These are phyloP conservation scores for Wickerhamiella domercqiae DNA, from an alignment of 805 yeast species.

Conservation along the genomic window DNA sequence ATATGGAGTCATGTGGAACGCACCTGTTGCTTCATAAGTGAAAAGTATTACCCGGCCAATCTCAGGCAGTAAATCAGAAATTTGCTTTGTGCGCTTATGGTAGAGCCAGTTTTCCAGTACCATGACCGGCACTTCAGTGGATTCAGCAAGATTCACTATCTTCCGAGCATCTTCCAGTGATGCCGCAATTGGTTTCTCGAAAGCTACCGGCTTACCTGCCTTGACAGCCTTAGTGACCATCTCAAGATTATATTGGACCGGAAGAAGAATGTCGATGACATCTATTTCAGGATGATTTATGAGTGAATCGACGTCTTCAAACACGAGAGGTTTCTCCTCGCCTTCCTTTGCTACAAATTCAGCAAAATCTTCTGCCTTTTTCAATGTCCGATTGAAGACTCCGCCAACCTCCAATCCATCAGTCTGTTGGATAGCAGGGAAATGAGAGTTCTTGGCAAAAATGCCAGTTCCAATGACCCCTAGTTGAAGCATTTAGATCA, in stretches of 20 bases:
- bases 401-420: conserved; percentile 43
- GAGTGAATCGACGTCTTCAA: conserved; percentile 46
- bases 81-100: conserved; percentile 38
- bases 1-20: conserved; percentile 36
- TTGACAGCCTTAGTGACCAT: conserved; percentile 56
- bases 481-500: conserved; percentile 7
- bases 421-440: conserved; percentile 45
- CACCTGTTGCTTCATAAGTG: conserved; percentile 31
- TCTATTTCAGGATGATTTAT: conserved; percentile 54
- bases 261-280: conserved; percentile 70
- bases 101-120: conserved; percentile 81
- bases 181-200: conserved; percentile 92
- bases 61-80: conserved; percentile 44
- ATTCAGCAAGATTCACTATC: conserved; percentile 50
- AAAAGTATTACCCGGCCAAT: conserved; percentile 46
- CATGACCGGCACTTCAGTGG: conserved; percentile 51
- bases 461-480: conserved; percentile 28
- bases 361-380: conserved; percentile 64
- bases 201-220: conserved; percentile 58
- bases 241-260: conserved; percentile 65
- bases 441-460: conserved; percentile 71
- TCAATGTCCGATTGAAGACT: conserved; percentile 67
- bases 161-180: conserved; percentile 64
- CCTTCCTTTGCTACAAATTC: conserved; percentile 27
- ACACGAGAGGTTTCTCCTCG: conserved; percentile 35